Percentiles rank a stretch among this genome's conserved stretches.
These are phyloP conservation scores for Globisporangium camurandrum DNA, from an alignment of 352 stramenopile genomes.

Conservation along the genomic window DNA sequence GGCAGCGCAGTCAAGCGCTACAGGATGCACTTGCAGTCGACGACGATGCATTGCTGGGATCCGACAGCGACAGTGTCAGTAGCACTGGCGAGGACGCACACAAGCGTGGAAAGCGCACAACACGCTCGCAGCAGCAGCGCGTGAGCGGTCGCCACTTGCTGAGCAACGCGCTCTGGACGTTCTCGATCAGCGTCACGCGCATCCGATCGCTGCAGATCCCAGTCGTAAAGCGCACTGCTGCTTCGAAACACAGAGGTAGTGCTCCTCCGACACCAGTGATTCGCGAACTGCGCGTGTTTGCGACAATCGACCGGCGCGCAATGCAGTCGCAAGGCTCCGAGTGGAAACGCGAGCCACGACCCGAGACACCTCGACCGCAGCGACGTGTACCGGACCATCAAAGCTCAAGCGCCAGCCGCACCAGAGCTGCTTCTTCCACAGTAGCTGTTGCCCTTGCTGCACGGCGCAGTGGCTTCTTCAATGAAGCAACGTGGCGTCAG, in stretches of 20 bases:
- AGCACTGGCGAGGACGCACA: not conserved
- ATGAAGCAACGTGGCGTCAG: conserved; percentile 45
- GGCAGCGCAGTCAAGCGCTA: conserved; percentile 5
- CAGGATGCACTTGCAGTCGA: conserved; percentile 6
- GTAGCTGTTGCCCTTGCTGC: not conserved
- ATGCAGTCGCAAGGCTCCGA: conserved; percentile 38
- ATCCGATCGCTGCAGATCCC: conserved; percentile 44
- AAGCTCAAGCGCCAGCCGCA: conserved; percentile 1
- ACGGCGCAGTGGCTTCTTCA: conserved; percentile 33
- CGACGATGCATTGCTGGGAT: conserved; percentile 1
- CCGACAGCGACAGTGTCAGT: not conserved
- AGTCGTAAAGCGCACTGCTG: conserved; percentile 13
- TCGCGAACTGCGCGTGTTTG: conserved; percentile 52
- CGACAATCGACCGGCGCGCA: conserved; percentile 38
- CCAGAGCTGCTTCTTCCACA: not conserved
- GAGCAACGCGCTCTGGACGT: conserved; percentile 41
- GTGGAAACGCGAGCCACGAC: conserved; percentile 39
- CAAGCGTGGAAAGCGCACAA: not conserved
- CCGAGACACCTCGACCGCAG: conserved; percentile 2
- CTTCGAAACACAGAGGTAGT: not conserved
- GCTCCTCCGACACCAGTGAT: conserved; percentile 18
- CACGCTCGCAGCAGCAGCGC: not conserved
- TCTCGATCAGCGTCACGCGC: conserved; percentile 26
- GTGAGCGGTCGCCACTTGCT: conserved; percentile 19
- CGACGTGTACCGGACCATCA: not conserved